Percentiles rank a stretch among this genome's conserved stretches.
phyloP scores from a whole-genome alignment of 2,329 filamentous ascomycete species.

The Claviceps fusiformis region DNA sequence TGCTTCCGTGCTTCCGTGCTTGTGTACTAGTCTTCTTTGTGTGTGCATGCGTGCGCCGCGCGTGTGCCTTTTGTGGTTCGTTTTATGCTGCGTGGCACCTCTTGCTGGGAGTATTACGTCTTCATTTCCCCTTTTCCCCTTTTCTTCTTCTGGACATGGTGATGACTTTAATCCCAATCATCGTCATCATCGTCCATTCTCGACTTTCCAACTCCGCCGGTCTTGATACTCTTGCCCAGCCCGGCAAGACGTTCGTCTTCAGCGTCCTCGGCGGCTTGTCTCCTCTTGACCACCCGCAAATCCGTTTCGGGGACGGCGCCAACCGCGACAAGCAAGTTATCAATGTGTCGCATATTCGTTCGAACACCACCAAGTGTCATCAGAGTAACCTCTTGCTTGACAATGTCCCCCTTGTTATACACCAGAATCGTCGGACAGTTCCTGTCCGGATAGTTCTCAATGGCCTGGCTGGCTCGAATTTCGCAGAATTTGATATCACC shows the following conservation, averaged over 20 bases:
- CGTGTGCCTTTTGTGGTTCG: neutral
- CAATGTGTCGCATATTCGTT: slow-evolving; percentile 61
- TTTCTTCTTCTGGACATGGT: neutral
- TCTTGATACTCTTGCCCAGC: slow-evolving; percentile 33
- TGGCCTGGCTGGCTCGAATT: slow-evolving; percentile 82
- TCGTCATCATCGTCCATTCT: slow-evolving; percentile 34
- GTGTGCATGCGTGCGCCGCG: neutral
- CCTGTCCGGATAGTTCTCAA: slow-evolving; percentile 87
- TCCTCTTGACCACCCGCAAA: slow-evolving; percentile 55
- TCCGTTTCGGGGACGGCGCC: slow-evolving; percentile 71
- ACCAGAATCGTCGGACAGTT: slow-evolving; percentile 92
- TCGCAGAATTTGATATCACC: slow-evolving; percentile 97
- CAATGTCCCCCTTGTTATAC: slow-evolving; percentile 86
- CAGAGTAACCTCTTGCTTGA: slow-evolving; percentile 82
- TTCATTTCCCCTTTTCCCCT: neutral
- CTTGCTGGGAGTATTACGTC: neutral
- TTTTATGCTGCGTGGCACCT: neutral
- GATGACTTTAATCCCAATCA: slow-evolving; percentile 46
- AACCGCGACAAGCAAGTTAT: slow-evolving; percentile 67
- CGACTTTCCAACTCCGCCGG: slow-evolving; percentile 33
- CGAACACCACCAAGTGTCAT: slow-evolving; percentile 60
- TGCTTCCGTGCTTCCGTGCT: neutral
- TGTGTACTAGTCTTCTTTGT: neutral
- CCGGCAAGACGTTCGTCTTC: slow-evolving; percentile 39
- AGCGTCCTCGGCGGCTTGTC: slow-evolving; percentile 44